These are phyloP conservation scores for Botryotinia calthae DNA, from an alignment of 2,329 filamentous ascomycete genomes.

Conservation along the genomic window DNA sequence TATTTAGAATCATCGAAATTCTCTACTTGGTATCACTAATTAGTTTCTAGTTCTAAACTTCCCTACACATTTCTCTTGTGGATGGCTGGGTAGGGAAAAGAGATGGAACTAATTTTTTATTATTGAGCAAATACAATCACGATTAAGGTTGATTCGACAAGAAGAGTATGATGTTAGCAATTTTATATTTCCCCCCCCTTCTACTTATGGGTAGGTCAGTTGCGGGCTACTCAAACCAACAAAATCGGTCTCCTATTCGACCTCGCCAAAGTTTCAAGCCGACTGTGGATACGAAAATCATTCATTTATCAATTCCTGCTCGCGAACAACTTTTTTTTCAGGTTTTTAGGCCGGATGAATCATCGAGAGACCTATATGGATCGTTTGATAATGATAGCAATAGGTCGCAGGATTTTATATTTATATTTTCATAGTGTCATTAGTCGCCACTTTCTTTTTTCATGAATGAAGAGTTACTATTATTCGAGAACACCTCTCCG, in stretches of 20 bases:
- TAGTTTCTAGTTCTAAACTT: too few relatives aligned
- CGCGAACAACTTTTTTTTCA: too few relatives aligned
- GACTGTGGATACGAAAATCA: neutral
- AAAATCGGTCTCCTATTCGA: neutral
- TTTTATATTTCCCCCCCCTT: rapidly evolving
- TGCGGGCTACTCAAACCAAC: neutral
- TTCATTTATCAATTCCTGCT: neutral
- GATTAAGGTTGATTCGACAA: neutral
- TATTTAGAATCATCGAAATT: too few relatives aligned
- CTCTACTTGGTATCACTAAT: too few relatives aligned
- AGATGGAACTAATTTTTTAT: too few relatives aligned
- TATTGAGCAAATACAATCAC: neutral
- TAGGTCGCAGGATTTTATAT: neutral
- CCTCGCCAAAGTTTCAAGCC: neutral
- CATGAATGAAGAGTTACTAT: neutral
- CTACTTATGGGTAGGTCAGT: neutral
- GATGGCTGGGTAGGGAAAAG: too few relatives aligned
- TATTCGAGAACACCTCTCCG: neutral
- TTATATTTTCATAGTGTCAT: neutral
- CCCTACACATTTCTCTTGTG: too few relatives aligned
- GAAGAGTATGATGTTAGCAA: neutral
- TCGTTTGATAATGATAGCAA: neutral
- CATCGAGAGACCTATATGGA: neutral
- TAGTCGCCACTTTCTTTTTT: neutral
- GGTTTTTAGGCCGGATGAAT: neutral